These are phyloP conservation scores for Tulasnella sp. DNA, from an alignment of 768 basidiomycete species.

Conservation along the genomic window DNA sequence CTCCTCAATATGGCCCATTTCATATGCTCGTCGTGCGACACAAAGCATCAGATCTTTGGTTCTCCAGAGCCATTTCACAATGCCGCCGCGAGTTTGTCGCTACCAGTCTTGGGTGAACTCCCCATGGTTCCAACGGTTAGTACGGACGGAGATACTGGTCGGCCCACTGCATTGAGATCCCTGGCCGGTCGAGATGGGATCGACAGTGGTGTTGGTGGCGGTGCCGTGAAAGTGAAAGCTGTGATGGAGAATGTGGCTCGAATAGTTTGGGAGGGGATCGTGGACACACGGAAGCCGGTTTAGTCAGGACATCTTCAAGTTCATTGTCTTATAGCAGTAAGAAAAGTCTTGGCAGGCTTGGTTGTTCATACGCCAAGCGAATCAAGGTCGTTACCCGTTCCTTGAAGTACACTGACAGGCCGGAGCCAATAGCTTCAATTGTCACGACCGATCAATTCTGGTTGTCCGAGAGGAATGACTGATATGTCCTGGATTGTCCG, in stretches of 20 bases:
- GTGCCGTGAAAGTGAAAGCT: conserved; percentile 26
- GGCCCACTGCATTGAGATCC: conserved; percentile 29
- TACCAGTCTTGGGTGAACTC: conserved; percentile 66
- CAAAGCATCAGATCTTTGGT: conserved; percentile 60
- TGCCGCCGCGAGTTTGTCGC: conserved; percentile 45
- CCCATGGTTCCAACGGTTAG: conserved; percentile 73
- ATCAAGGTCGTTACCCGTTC: too few relatives aligned
- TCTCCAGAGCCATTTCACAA: conserved; percentile 50
- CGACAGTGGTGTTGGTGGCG: not conserved
- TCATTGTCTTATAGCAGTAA: too few relatives aligned
- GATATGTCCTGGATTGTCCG: too few relatives aligned
- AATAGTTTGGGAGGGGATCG: conserved; percentile 18
- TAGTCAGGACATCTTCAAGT: too few relatives aligned
- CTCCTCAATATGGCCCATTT: conserved; percentile 85
- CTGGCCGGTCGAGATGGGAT: not conserved
- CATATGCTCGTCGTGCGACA: conserved; percentile 60
- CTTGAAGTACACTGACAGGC: too few relatives aligned
- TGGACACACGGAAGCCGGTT: too few relatives aligned
- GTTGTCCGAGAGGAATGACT: too few relatives aligned
- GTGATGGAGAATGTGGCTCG: conserved; percentile 21
- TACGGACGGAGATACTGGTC: conserved; percentile 55
- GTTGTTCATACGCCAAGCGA: too few relatives aligned
- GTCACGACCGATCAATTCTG: too few relatives aligned
- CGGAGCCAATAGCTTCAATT: too few relatives aligned
- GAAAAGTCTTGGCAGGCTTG: too few relatives aligned